A percentile compares a stretch with the other conserved stretches of the same genome.
phyloP scores from a whole-genome alignment of 208 protist genomes.

The Blastocrithidia nonstop region DNA sequence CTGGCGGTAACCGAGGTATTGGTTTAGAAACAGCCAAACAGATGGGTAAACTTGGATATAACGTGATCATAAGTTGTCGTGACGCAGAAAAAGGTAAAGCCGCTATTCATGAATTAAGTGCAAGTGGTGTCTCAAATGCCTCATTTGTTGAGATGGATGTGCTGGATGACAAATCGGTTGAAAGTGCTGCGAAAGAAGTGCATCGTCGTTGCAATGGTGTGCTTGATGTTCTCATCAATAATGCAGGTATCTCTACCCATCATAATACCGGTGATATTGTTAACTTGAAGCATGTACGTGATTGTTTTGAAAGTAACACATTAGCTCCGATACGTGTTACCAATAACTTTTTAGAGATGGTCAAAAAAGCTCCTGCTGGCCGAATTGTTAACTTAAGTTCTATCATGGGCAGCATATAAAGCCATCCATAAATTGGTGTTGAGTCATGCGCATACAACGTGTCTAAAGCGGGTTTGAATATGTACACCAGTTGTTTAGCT shows the following conservation, averaged over 20 bases:
- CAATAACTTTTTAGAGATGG: slow-evolving; percentile 41
- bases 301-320: slow-evolving; percentile 48
- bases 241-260: slow-evolving; percentile 16
- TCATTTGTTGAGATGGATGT: slow-evolving; percentile 33
- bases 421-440: background rate
- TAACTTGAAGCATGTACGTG: slow-evolving; percentile 14
- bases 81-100: slow-evolving; percentile 17
- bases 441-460: slow-evolving; percentile 21
- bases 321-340: slow-evolving; percentile 35
- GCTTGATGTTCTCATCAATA: slow-evolving; percentile 67
- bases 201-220: slow-evolving; percentile 11
- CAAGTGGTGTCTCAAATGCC: slow-evolving; percentile 11
- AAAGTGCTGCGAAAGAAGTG: slow-evolving; percentile 23
- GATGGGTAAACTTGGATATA: slow-evolving; percentile 32
- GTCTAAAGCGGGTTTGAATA: slow-evolving; percentile 67
- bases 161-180: slow-evolving; percentile 21
- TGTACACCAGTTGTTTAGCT: slow-evolving; percentile 65
- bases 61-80: slow-evolving; percentile 53
- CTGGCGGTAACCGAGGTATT: slow-evolving; percentile 72
- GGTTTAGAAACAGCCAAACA: slow-evolving; percentile 46
- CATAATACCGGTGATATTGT: slow-evolving; percentile 9
- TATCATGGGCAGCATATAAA: slow-evolving; percentile 39
- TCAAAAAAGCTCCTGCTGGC: slow-evolving; percentile 30
- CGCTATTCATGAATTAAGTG: slow-evolving; percentile 14
- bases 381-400: slow-evolving; percentile 68